These are phyloP conservation scores for Boletus sp. DNA, from an alignment of 768 basidiomycete species.

Conservation along the genomic window DNA sequence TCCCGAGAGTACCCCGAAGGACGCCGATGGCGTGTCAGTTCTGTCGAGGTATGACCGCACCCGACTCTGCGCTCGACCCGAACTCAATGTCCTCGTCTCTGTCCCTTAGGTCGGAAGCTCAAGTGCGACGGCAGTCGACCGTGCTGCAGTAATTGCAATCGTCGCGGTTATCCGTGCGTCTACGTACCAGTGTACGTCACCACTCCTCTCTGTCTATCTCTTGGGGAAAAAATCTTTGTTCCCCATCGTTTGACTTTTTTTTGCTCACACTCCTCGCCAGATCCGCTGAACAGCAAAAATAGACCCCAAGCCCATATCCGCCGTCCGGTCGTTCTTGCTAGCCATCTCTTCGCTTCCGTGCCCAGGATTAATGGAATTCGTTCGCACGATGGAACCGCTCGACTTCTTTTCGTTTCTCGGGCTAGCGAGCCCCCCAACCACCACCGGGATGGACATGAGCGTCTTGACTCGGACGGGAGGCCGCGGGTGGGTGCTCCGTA, in stretches of 20 bases:
- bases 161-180: conserved; percentile 53
- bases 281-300: conserved; percentile 33
- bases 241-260: background rate
- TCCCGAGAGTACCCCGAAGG: conserved; percentile 38
- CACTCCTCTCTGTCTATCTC: background rate
- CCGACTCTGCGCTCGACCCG: background rate
- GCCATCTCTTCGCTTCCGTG: conserved; percentile 22
- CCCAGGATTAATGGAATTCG: conserved; percentile 16
- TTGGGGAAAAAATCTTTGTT: conserved; percentile 1
- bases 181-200: conserved; percentile 65
- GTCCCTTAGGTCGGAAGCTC: conserved; percentile 56
- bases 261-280: conserved; percentile 13
- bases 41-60: conserved; percentile 51
- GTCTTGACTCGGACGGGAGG: conserved; percentile 9
- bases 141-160: conserved; percentile 64
- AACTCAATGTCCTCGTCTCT: background rate
- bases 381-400: conserved; percentile 24
- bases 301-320: conserved; percentile 12
- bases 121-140: conserved; percentile 70
- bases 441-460: background rate
- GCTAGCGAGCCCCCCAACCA: background rate
- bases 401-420: conserved; percentile 5
- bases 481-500: conserved; percentile 13
- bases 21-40: conserved; percentile 75
- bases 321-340: conserved; percentile 10